Base-by-base conservation (phyloP, 1,284 basidiomycete genomes). In the Schizophyllum commune region DNA sequence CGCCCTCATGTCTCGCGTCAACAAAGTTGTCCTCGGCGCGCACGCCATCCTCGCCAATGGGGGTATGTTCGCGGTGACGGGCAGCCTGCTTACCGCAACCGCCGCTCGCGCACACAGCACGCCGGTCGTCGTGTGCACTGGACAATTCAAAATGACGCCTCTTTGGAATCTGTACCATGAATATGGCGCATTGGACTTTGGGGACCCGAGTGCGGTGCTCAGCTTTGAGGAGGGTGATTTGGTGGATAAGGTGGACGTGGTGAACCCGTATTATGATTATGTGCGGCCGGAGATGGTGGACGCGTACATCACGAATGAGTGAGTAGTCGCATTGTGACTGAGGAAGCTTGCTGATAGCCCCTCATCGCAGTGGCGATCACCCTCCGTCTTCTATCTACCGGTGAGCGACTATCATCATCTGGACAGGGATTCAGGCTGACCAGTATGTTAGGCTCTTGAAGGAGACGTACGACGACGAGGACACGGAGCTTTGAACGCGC, bases 281-380 rank as follows among this genome's bases (percentile, higher is more conserved):
- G 91, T 99, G 54, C 83, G 86, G 55, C 95, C 96, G 11, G 93
- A 97, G 71, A 75, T 97, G 64, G 85, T 99, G 60, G 91, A 96
- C 71, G 89, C 95, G 19, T 96, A 94, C 71, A 94, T 98, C 68
- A 98, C 96, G 9, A 99, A 99, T 68, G 92, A 96, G 94, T 95
- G 71, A 79, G 92, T 85, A 1, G 5, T 3, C 2, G 20, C 33
- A 13, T 9, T 55, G 52, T 63, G 47, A 33, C 51, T 62, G 58
- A 56, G 53, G 21, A 54, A 22, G 56, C 63, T 54, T 62, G 57
- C 59, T 56, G 60, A 59, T 58, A 65, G 57, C 55, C 56, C 61
- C n/a, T 6, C 9, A 56, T 62, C 64, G 32, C 66, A 96, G 93
- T 69, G 93, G 93, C 52, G 93, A 96, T 72, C 93, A 96, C 71